Base-by-base conservation (phyloP, 2,329 filamentous ascomycete species). In the Triangularia setosa region DNA sequence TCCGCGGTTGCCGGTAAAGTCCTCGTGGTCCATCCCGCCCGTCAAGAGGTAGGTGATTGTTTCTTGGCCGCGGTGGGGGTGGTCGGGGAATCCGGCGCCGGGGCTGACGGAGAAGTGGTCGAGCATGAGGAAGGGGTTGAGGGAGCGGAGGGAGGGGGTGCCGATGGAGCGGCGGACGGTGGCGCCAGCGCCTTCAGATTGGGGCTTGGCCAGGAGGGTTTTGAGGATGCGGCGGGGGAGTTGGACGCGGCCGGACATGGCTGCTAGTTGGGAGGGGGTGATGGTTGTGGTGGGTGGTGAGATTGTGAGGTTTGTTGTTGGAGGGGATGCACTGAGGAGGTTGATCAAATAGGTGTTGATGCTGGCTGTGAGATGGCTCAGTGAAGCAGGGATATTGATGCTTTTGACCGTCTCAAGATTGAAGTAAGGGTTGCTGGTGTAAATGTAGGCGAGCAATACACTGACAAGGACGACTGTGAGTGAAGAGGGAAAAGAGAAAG, bases 81-180 rank as follows among this genome's bases (percentile, higher is more conserved):
- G 93, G 75, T 97, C 93, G 0, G 93, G 93, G 75, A 97, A 97
- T 0, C 93, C 93, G 9, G 93, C 90, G 64, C 91, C 92, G 1
- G 89, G 87, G 61, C 86, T 85, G 71, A 95, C 87, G 62, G 83
- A 86, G 80, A 97, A 97, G 80, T 97, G 91, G 75, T 98, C 94
- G 56, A 97, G 90, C 93, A 98, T 97, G 54, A 97, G 83, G 79
- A 98, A 97, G 0, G 94, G 95, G 14, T 89, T 91, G 77, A 98
- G 90, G 81, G 96, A 92, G 73, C 89, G 87, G 23, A 98, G 83
- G 69, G 90, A 84, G 4, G 90, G 84, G 0, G 92, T 96, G 70
- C 94, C 94, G 69, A 98, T 91, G 52, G 91, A 93, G 64, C 94
- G 88, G 68, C 94, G 87, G 14, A 98, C 94, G 67, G 88, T 85